These are phyloP conservation scores for Rhodocollybia butyracea DNA, from an alignment of 768 basidiomycete species.

Conservation along the genomic window DNA sequence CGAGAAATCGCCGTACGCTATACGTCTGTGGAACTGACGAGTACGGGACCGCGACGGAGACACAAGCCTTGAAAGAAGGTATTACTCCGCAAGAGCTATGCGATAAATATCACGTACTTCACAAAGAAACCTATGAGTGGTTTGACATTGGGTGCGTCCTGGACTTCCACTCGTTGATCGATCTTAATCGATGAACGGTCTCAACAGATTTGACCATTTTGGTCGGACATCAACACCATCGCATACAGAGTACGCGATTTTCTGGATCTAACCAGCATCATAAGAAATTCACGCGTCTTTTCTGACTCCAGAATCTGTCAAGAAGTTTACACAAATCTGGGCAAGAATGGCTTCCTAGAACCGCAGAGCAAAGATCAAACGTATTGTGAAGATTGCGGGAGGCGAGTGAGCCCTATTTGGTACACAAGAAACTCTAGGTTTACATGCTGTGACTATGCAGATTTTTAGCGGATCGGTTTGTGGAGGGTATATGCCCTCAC, in stretches of 20 bases:
- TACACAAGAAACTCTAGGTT: background rate
- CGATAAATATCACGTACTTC: conserved; percentile 87
- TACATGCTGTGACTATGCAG: conserved; percentile 29
- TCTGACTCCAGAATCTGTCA: conserved; percentile 72
- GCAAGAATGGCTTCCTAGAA: conserved; percentile 71
- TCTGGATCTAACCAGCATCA: background rate
- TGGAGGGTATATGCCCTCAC: conserved; percentile 96
- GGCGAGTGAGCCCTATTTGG: conserved; percentile 39
- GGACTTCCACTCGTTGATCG: background rate
- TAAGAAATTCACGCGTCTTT: background rate
- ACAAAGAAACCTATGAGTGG: conserved; percentile 94
- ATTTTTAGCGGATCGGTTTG: conserved; percentile 95
- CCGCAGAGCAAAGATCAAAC: conserved; percentile 90
- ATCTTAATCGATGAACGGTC: background rate
- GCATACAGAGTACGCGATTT: conserved; percentile 81
- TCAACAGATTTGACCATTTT: conserved; percentile 85
- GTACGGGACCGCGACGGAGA: conserved; percentile 99
- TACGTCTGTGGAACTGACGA: conserved; percentile 99
- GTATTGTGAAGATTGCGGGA: conserved; percentile 89
- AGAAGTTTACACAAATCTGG: conserved; percentile 82
- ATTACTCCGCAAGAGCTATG: conserved; percentile 78
- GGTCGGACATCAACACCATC: conserved; percentile 89
- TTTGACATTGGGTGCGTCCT: conserved; percentile 85
- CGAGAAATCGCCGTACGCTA: conserved; percentile 83
- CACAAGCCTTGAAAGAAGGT: conserved; percentile 88